Percentiles rank a stretch among this genome's conserved stretches.
phyloP scores from a whole-genome alignment of 495 filamentous ascomycete genomes.

The Bombardia bombarda region DNA sequence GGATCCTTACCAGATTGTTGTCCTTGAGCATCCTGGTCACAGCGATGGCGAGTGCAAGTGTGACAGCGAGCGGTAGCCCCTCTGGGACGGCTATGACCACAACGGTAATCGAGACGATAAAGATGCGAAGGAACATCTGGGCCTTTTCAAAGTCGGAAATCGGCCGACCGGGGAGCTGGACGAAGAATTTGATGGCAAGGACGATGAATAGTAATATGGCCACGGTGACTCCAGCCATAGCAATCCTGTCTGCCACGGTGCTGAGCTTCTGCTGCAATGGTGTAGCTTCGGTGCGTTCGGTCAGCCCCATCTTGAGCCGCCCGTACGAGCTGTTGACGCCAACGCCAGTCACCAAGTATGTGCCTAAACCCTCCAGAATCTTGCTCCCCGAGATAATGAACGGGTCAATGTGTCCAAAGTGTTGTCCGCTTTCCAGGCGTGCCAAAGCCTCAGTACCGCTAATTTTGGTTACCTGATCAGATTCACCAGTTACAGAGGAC shows the following conservation, averaged over 20 bases:
- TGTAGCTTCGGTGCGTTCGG: conserved; percentile 66
- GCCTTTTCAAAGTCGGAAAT: conserved; percentile 60
- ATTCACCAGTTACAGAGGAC: conserved; percentile 70
- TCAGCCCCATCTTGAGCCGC: conserved; percentile 79
- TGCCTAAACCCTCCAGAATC: conserved; percentile 72
- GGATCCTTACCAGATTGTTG: conserved; percentile 68
- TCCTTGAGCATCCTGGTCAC: conserved; percentile 75
- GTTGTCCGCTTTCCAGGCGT: conserved; percentile 51
- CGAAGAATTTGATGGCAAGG: conserved; percentile 69
- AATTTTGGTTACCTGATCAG: conserved; percentile 57
- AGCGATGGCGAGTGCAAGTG: conserved; percentile 71
- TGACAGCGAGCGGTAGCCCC: conserved; percentile 74
- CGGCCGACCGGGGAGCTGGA: no score
- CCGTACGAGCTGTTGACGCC: conserved; percentile 67
- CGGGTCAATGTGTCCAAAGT: conserved; percentile 49
- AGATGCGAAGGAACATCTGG: conserved; percentile 68
- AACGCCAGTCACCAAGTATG: conserved; percentile 67
- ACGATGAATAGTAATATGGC: conserved; percentile 68
- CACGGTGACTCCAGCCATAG: conserved; percentile 63
- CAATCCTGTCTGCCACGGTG: conserved; percentile 66
- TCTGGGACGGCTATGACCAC: conserved; percentile 81
- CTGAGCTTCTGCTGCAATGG: conserved; percentile 73
- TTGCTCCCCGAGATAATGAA: conserved; percentile 80
- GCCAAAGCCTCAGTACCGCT: conserved; percentile 53
- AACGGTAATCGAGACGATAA: conserved; percentile 75